Percentiles rank a stretch among this genome's conserved stretches.
phyloP scores from a whole-genome alignment of 192 early-diverging fungal species.

The Linnemannia zychae region DNA sequence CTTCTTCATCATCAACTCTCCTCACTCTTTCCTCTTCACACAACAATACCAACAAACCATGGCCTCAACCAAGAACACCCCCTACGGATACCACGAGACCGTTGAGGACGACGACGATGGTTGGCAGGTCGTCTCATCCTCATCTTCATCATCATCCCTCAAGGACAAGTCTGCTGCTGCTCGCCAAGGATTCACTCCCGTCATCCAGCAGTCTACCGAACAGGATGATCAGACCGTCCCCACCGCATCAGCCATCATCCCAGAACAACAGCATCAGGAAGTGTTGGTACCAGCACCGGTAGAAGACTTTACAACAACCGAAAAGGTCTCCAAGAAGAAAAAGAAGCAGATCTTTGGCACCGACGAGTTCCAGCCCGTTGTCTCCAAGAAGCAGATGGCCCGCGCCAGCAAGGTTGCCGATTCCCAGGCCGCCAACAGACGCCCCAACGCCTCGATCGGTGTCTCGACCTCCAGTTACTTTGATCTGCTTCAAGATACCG shows the following conservation, averaged over 20 bases:
- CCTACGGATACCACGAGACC: constrained; percentile 18
- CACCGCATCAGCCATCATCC: constrained; percentile 2
- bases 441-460: constrained; percentile 35
- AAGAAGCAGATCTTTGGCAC: constrained; percentile 58
- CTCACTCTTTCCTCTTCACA: background rate
- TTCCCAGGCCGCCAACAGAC: background rate
- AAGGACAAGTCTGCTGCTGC: constrained; percentile 24
- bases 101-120: constrained; percentile 47
- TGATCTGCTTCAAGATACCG: constrained; percentile 50
- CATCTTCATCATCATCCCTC: constrained; percentile 1
- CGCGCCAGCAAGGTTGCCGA: constrained; percentile 28
- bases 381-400: constrained; percentile 54
- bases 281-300: background rate
- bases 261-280: constrained; percentile 1
- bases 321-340: constrained; percentile 46
- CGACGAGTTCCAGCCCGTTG: constrained; percentile 55
- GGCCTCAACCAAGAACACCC: constrained; percentile 11
- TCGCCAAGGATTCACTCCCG: background rate
- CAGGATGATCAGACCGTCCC: constrained; percentile 1
- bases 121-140: constrained; percentile 44
- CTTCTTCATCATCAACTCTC: background rate
- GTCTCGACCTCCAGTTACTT: constrained; percentile 53
- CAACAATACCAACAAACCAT: background rate
- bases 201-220: background rate
- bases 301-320: background rate